Evolutionary conservation across 768 basidiomycete genomes (phyloP).

Genomic region (Tephrocybe sp.): DNA sequence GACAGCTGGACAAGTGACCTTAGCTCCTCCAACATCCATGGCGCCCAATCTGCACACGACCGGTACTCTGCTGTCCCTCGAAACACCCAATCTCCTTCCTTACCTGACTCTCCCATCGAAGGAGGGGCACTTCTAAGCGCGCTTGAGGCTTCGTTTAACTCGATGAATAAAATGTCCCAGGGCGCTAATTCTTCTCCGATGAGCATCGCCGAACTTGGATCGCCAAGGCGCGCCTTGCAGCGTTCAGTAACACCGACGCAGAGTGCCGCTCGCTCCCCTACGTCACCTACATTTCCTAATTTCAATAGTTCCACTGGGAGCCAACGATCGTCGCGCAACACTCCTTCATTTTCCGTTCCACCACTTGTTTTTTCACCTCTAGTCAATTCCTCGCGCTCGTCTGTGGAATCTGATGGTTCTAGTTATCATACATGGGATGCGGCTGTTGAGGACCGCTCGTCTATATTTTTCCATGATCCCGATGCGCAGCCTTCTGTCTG

Average conservation of each 20-base stretch:
- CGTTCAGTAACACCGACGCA: conserved; percentile 73
- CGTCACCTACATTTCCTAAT: conserved; percentile 47
- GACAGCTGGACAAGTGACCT: conserved; percentile 55
- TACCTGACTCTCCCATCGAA: conserved; percentile 60
- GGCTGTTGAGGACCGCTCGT: conserved; percentile 49
- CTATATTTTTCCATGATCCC: conserved; percentile 51
- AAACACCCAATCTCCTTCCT: conserved; percentile 51
- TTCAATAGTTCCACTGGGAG: conserved; percentile 37
- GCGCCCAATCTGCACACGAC: conserved; percentile 26
- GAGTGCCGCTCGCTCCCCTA: conserved; percentile 47
- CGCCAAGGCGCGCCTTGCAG: conserved; percentile 34
- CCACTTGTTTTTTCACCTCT: conserved; percentile 68
- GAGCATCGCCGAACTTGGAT: conserved; percentile 48
- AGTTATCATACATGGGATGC: conserved; percentile 84
- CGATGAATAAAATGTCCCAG: conserved; percentile 23
- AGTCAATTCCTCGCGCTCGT: conserved; percentile 74
- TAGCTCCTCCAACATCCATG: conserved; percentile 29
- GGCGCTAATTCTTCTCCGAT: conserved; percentile 44
- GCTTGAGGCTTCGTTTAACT: conserved; percentile 24
- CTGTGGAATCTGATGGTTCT: conserved; percentile 76
- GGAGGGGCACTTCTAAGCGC: conserved; percentile 30
- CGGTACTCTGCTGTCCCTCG: conserved; percentile 43
- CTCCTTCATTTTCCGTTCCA: conserved; percentile 47
- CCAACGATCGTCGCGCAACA: conserved; percentile 52
- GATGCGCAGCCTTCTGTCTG: conserved; percentile 53